Evolutionary conservation across 78 protist genomes (phyloP).

Genomic region (Chrysochromulina parva): DNA sequence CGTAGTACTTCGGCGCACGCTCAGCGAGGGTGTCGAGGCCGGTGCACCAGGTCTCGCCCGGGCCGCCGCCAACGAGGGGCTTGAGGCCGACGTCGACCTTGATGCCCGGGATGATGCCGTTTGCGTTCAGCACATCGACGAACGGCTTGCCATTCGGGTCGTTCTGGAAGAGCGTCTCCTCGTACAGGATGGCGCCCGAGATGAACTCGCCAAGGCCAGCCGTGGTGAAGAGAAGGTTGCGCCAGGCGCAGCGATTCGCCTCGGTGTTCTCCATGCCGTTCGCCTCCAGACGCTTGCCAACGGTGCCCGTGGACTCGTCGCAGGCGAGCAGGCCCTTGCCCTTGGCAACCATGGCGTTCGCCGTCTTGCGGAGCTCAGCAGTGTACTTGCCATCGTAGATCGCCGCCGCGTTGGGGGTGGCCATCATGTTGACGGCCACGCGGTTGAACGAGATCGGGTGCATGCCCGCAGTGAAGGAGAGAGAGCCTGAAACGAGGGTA

Average conservation of each 20-base stretch:
- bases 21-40: conserved; percentile 87
- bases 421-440: neutral
- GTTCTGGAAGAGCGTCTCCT: conserved; percentile 89
- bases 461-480: too few relatives aligned
- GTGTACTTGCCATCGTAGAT: neutral
- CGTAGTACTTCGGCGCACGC: conserved; percentile 85
- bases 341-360: conserved; percentile 60
- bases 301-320: conserved; percentile 89
- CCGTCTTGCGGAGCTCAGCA: neutral
- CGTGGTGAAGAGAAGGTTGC: conserved; percentile 85
- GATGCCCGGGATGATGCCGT: conserved; percentile 87
- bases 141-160: conserved; percentile 76
- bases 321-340: conserved; percentile 95
- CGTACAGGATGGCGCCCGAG: conserved; percentile 88
- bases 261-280: conserved; percentile 86
- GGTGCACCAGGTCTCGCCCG: conserved; percentile 77
- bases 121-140: conserved; percentile 64
- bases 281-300: conserved; percentile 86
- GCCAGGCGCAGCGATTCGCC: conserved; percentile 85
- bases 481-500: too few relatives aligned
- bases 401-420: neutral
- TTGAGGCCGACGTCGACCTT: conserved; percentile 81
- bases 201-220: conserved; percentile 69
- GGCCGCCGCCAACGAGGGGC: conserved; percentile 61
- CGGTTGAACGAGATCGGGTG: too few relatives aligned